A percentile compares a stretch with the other conserved stretches of the same genome.
Conservation (phyloP, 306 rosid species). For the Luffa aegyptiaca region DNA sequence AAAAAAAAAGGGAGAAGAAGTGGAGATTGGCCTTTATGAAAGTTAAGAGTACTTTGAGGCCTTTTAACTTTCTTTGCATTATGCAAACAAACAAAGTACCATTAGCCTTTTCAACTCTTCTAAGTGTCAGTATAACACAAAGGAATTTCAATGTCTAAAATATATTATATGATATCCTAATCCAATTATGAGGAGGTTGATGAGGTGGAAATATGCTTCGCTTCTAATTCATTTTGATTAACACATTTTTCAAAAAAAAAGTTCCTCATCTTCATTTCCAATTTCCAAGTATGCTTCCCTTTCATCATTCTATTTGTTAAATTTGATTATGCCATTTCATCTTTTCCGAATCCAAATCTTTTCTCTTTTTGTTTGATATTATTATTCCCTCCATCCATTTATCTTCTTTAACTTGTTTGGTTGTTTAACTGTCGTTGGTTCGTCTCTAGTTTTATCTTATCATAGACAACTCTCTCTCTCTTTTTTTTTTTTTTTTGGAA, state of each 20-base stretch:
- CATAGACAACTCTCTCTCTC: not conserved
- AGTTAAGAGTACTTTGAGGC: not conserved
- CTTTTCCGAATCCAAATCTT: not conserved
- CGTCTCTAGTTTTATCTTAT: not conserved
- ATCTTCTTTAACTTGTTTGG: not conserved
- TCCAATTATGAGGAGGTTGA: not conserved
- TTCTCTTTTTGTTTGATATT: too few species aligned
- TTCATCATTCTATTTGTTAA: not conserved
- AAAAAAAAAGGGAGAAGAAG: not conserved
- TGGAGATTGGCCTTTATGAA: not conserved
- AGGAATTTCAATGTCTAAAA: not conserved
- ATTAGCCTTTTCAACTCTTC: not conserved
- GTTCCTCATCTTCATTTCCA: not conserved
- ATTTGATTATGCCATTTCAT: not conserved
- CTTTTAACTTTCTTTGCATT: not conserved
- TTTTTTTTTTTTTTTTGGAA: not conserved
- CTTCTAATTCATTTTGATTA: constrained; percentile 5
- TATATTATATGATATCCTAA: not conserved
- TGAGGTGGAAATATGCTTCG: constrained; percentile 1
- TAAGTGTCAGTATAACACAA: not conserved
- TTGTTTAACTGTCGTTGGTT: not conserved
- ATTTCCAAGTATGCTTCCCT: not conserved
- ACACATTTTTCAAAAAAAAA: not conserved
- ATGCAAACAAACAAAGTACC: not conserved
- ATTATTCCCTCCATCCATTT: not conserved